Evolutionary conservation across 495 filamentous ascomycete species (phyloP).

Genomic region (Hypoxylon crocopeplum): DNA sequence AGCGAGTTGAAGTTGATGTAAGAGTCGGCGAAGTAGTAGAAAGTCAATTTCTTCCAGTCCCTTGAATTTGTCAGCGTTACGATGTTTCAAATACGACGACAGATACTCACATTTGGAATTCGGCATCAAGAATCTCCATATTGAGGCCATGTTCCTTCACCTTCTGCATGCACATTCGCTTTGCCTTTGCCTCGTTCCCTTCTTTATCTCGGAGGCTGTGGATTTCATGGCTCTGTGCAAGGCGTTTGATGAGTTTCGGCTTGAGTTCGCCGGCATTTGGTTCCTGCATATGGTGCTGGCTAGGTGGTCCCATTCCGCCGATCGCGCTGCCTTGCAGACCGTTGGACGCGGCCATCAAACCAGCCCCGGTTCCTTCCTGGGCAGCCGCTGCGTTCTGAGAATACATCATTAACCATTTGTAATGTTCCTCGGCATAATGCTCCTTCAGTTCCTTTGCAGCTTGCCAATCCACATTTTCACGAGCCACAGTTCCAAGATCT

Average conservation of each 20-base stretch:
- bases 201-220: conserved; percentile 89
- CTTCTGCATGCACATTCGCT: conserved; percentile 94
- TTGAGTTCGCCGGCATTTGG: conserved; percentile 78
- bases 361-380: conserved; percentile 60
- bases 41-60: conserved; percentile 98
- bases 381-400: conserved; percentile 74
- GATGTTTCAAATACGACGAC: neutral
- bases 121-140: conserved; percentile 99
- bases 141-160: conserved; percentile 91
- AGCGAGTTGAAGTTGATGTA: conserved; percentile 99
- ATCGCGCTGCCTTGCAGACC: conserved; percentile 69
- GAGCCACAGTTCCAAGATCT: conserved; percentile 91
- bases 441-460: conserved; percentile 88
- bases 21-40: conserved; percentile 96
- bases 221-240: conserved; percentile 91
- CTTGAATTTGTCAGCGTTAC: conserved; percentile 52
- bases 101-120: conserved; percentile 90
- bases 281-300: conserved; percentile 75
- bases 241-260: conserved; percentile 93
- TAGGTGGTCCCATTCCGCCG: conserved; percentile 76
- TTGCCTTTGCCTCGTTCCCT: conserved; percentile 96
- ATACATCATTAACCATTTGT: conserved; percentile 97
- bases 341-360: conserved; percentile 63
- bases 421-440: conserved; percentile 89
- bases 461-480: conserved; percentile 81